Evolutionary conservation across 2,329 filamentous ascomycete species (phyloP).

Genomic region (Clarireedia monteithiana): DNA sequence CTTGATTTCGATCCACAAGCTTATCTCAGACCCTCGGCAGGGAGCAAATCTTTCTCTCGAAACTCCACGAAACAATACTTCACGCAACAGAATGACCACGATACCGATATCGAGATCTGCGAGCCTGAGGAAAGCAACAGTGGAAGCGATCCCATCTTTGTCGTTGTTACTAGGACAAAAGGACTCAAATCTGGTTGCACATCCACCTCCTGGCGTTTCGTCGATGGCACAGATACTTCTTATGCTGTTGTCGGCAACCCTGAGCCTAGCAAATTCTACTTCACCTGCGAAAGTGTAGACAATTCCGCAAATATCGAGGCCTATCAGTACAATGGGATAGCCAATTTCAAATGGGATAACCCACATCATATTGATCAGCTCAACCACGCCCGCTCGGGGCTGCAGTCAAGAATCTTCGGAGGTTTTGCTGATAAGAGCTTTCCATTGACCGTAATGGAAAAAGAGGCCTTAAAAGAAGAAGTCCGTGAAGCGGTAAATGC

Average conservation of each 20-base stretch:
- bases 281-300: not conserved
- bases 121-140: no score
- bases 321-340: not conserved
- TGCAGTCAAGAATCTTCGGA: not conserved
- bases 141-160: no score
- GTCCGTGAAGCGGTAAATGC: no score
- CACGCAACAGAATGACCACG: no score
- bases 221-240: not conserved
- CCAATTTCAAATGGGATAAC: slow-evolving; percentile 1
- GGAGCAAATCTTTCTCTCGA: no score
- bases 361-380: not conserved
- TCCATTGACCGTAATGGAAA: not conserved
- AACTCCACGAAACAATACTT: no score
- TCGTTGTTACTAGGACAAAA: not conserved
- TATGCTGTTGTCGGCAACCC: not conserved
- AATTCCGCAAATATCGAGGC: not conserved
- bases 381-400: not conserved
- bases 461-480: no score
- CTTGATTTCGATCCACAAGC: no score
- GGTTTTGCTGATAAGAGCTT: not conserved
- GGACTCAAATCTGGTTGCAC: not conserved
- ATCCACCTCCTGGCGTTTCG: not conserved
- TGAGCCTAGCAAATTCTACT: slow-evolving; percentile 2
- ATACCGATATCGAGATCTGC: no score
- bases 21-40: no score